Base-by-base conservation (phyloP, 352 stramenopile genomes). In the Phytophthora gonapodyides region DNA sequence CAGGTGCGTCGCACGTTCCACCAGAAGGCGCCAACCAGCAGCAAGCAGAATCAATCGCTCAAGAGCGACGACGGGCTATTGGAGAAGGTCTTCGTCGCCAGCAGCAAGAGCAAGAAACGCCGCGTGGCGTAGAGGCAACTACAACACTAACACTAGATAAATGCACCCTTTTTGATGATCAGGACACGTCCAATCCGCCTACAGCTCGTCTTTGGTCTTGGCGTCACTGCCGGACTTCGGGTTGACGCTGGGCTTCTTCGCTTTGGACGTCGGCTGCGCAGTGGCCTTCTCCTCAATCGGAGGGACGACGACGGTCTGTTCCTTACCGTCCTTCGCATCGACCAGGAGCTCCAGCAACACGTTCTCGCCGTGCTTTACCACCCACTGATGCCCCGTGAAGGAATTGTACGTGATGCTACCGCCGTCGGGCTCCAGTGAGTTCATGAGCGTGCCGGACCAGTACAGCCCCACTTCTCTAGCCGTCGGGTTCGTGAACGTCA, bases 1-100 rank as follows among this genome's bases (percentile, higher is more conserved):
- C 71, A 87, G 47, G 69, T 94, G 61, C 83, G 84, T 16, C 85
- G 84, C n/a, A 87, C 81, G 46, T 94, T 94, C 61, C 45, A 73
- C 27, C 85, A 94, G 57, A 90, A 94, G 61, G 59, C 71, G 7
- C 78, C 85, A 0, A 78, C 80, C 17, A 90, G 73, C 68, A 89
- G 77, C 58, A 89, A 90, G 64, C 69, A 89, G 31, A 62, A 84
- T 17, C 76, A 72, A 16, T 91, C 84, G 31, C 71, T 92, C 13
- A 58, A 61, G 13, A 72, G 86, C 13, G 57, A 50, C 27, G 41
- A 65, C 27, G 69, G 67, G 30, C 64, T 90, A 56, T 68, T 94
- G 8, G 68, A 67, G 55, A 89, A 92, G 68, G 82, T 94, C 19
- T 94, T 94, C 61, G 41, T 61, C 33, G 58, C 68, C 37, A 73